Base-by-base conservation (phyloP, 192 early-diverging fungal genomes). In the Coemansia sp. region DNA sequence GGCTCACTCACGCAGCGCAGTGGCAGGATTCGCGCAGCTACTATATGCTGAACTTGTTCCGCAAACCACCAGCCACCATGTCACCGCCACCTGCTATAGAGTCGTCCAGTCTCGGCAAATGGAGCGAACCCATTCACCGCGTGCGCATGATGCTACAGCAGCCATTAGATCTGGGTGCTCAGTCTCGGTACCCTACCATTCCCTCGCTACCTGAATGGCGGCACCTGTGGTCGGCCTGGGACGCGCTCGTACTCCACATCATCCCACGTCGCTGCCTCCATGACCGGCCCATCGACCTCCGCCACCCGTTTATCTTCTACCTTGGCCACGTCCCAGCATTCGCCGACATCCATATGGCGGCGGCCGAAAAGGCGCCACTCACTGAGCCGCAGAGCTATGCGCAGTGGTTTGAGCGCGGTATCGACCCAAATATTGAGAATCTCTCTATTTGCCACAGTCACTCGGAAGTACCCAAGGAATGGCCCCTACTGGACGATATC, bases 291-390 rank as follows among this genome's bases (percentile, higher is more conserved):
- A 98, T 96, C 57, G 78, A 82, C 8, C 81, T 96, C 15, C 89
- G 96, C 16, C 94, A 95, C 65, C 95, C 94, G 7, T 95, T 92
- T 76, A 88, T 96, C 0, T 97, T 97, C 67, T 97, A 97, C 68
- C 74, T 95, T 12, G 95, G 94, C 10, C 95, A 97, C 66, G 87
- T 97, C 43, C 88, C 91, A 0, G 85, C 85, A 1, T 93, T 93
- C 68, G 72, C 91, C 24, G 91, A 93, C 64, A 89, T 88, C 13
- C 84, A 89, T 16, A 71, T 91, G 39, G 69, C 83, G 1, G 71
- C 69, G 10, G 72, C 73, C 2, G 72, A 87, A 7, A 66, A 74
- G 0, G 78, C 84, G 41, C 68, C 80, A 7, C 84, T 87, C n/a
- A 87, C 91, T 0, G 86, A 89, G 67, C 92, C 93, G 8, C 61